Evolutionary conservation across 2,329 filamentous ascomycete species (phyloP).

Genomic region (Emmonsiellopsis sp.): DNA sequence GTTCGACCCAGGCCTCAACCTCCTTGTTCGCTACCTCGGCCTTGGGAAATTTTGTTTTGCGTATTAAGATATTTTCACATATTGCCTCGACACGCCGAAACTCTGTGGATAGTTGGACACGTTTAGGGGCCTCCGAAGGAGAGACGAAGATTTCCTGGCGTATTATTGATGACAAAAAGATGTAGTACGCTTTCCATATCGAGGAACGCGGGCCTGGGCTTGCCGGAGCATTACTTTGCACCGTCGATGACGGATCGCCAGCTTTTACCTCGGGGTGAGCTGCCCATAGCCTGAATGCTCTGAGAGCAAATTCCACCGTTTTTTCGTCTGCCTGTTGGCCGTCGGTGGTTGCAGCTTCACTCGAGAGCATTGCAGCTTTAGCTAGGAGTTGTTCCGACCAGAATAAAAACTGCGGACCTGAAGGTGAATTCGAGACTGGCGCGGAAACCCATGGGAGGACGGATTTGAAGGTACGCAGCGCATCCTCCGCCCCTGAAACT

Average conservation of each 20-base stretch:
- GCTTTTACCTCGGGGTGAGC: constrained; percentile 27
- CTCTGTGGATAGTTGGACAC: constrained; percentile 61
- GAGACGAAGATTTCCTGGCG: constrained; percentile 35
- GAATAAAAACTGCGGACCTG: constrained; percentile 57
- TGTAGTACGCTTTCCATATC: constrained; percentile 81
- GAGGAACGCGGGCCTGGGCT: constrained; percentile 28
- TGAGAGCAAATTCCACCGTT: constrained; percentile 31
- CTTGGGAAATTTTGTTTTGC: constrained; percentile 72
- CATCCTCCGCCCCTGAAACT: constrained; percentile 40
- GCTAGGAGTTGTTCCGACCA: constrained; percentile 74
- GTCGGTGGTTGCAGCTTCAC: constrained; percentile 35
- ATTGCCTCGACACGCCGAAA: constrained; percentile 67
- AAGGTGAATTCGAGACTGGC: constrained; percentile 27
- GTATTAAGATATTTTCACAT: constrained; percentile 70
- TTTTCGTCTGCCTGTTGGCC: constrained; percentile 15
- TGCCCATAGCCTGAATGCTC: constrained; percentile 40
- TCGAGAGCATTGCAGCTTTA: constrained; percentile 62
- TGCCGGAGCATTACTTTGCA: constrained; percentile 12
- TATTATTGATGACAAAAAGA: constrained; percentile 65
- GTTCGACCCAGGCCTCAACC: constrained; percentile 71
- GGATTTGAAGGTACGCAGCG: constrained; percentile 56
- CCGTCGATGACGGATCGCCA: constrained; percentile 13
- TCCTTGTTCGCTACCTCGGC: constrained; percentile 70
- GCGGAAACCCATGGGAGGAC: constrained; percentile 52
- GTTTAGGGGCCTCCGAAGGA: constrained; percentile 32